Percentiles rank a stretch among this genome's conserved stretches.
Conservation (phyloP, 495 filamentous ascomycete species). For the Talaromyces stipitatus region DNA sequence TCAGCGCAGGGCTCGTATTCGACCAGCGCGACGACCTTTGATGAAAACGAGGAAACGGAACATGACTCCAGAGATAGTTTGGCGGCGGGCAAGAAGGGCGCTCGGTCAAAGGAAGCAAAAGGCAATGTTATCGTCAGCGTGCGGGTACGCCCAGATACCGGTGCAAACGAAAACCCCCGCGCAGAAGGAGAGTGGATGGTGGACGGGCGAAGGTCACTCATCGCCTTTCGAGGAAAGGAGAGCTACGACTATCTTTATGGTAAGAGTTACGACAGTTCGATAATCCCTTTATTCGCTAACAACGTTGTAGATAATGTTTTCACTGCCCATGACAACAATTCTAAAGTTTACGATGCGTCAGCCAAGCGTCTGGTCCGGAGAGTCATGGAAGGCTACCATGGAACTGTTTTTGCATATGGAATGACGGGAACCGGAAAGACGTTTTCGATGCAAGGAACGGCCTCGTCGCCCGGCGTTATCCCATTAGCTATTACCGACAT, state of each 20-base stretch:
- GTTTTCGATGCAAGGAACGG: constrained; percentile 98
- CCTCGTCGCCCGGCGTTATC: constrained; percentile 93
- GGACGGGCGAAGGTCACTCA: constrained; percentile 72
- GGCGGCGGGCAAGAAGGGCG: constrained; percentile 22
- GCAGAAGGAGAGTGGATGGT: constrained; percentile 85
- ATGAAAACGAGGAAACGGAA: constrained; percentile 54
- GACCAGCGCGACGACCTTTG: constrained; percentile 81
- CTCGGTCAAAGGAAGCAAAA: constrained; percentile 58
- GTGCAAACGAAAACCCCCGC: constrained; percentile 48
- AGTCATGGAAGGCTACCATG: constrained; percentile 99
- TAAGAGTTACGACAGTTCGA: constrained; percentile 29
- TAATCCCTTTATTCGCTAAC: constrained; percentile 1
- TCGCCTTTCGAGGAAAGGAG: constrained; percentile 80
- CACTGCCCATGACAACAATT: constrained; percentile 82
- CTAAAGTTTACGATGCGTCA: constrained; percentile 84
- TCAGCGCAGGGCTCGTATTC: constrained; percentile 87
- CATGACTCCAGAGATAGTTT: constrained; percentile 29
- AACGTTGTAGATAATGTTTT: constrained; percentile 82
- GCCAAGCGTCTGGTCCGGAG: constrained; percentile 91
- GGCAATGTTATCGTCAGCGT: constrained; percentile 97
- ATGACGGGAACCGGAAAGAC: constrained; percentile 99
- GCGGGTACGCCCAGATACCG: constrained; percentile 77
- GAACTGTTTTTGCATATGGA: constrained; percentile 96
- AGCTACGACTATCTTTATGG: constrained; percentile 91
- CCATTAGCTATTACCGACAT: constrained; percentile 97